Conservation (phyloP, 108 stramenopile genomes). For the Hondaea fermentalgiana region DNA sequence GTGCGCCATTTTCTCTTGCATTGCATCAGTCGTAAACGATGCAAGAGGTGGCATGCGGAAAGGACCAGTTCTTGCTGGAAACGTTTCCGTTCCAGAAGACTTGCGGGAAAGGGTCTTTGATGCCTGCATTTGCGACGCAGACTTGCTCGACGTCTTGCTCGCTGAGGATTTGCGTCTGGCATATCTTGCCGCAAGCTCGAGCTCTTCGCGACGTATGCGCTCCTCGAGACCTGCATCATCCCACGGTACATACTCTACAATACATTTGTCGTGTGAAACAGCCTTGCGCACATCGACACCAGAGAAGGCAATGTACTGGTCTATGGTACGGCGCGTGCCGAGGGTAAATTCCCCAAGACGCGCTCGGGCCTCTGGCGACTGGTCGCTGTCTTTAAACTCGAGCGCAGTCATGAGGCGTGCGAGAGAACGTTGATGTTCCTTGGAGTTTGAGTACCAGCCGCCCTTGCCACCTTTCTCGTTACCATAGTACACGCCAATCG, state of each 20-base stretch:
- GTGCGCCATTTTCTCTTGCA: too few species aligned
- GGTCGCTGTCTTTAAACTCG: constrained; percentile 11
- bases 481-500: constrained; percentile 54
- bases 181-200: too few species aligned
- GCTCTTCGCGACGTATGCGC: neutral
- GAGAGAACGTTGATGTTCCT: constrained; percentile 23
- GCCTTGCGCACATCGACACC: constrained; percentile 48
- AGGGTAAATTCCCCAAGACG: constrained; percentile 71
- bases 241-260: neutral
- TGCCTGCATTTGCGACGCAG: neutral
- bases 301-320: constrained; percentile 60
- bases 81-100: too few species aligned
- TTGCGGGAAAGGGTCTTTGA: too few species aligned
- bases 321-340: constrained; percentile 61
- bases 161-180: too few species aligned
- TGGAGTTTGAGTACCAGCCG: constrained; percentile 36
- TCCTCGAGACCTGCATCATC: neutral
- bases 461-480: constrained; percentile 55
- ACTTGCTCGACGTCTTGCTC: neutral
- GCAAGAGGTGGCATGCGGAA: too few species aligned
- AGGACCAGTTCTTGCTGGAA: too few species aligned
- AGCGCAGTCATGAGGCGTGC: constrained; percentile 27
- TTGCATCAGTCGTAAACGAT: too few species aligned
- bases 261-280: neutral
- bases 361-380: constrained; percentile 28